Percentiles rank a stretch among this genome's conserved stretches.
Evolutionary conservation across 108 stramenopile genomes (phyloP).

Genomic region (Thalassiosira profunda): DNA sequence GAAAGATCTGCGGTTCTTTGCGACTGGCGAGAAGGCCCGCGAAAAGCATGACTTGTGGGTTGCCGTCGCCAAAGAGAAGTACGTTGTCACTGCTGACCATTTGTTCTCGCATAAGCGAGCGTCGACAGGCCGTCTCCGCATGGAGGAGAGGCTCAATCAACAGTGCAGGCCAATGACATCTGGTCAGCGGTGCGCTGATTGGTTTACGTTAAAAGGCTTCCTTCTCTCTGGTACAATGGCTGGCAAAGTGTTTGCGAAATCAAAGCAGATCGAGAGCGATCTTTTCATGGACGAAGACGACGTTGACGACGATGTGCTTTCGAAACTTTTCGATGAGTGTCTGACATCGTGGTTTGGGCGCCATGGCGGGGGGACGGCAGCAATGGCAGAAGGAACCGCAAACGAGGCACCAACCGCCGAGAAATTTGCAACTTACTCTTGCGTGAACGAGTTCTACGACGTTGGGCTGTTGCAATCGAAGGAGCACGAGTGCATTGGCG

Average conservation of each 20-base stretch:
- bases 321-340: background rate
- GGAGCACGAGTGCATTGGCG: background rate
- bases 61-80: background rate
- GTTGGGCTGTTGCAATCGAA: conserved; percentile 4
- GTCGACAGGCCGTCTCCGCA: background rate
- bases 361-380: background rate
- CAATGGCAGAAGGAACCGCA: background rate
- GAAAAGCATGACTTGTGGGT: background rate
- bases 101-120: background rate
- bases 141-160: background rate
- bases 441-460: background rate
- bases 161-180: background rate
- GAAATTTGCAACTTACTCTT: background rate
- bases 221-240: conserved; percentile 4
- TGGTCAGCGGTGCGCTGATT: background rate
- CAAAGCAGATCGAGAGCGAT: background rate
- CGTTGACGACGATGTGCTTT: background rate
- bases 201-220: background rate
- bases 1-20: background rate
- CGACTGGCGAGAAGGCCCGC: background rate
- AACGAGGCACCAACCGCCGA: background rate
- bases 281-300: background rate
- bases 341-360: conserved; percentile 1
- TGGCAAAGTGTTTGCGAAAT: background rate
- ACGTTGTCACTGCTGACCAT: background rate